phyloP scores from a whole-genome alignment of 164 flowering plant species.

The Stephania yunnanensis region DNA sequence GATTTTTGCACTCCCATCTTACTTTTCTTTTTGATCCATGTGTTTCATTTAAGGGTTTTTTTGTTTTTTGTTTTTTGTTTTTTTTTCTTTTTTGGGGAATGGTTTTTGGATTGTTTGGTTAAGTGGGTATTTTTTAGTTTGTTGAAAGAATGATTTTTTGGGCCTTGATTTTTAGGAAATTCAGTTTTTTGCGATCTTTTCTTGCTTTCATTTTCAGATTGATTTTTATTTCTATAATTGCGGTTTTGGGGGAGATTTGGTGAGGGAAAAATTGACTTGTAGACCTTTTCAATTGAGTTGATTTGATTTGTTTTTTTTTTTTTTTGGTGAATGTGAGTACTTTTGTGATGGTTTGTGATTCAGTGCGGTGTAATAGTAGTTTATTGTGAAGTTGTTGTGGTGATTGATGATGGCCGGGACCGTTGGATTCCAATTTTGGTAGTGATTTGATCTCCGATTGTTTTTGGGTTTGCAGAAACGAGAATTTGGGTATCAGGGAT shows the following conservation, averaged over 20 bases:
- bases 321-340: not conserved
- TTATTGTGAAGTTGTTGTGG: not conserved
- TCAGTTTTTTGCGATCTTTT: not conserved
- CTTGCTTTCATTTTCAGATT: not conserved
- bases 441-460: slow-evolving; percentile 21
- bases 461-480: slow-evolving; percentile 34
- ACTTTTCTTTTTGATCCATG: not conserved
- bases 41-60: slow-evolving; percentile 2
- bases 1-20: slow-evolving; percentile 1
- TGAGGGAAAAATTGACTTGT: not conserved
- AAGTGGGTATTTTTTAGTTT: too few relatives aligned
- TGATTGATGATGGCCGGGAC: not conserved
- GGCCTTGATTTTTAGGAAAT: not conserved
- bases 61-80: not conserved
- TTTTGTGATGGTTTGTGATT: not conserved
- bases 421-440: not conserved
- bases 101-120: not conserved
- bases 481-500: slow-evolving; percentile 33
- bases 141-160: not conserved
- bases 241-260: not conserved
- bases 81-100: not conserved
- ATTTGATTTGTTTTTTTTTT: not conserved
- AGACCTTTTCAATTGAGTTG: not conserved
- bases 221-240: not conserved
- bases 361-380: not conserved